These are phyloP conservation scores for Fraxinus baroniana DNA, from an alignment of 305 asterid species.

Conservation along the genomic window DNA sequence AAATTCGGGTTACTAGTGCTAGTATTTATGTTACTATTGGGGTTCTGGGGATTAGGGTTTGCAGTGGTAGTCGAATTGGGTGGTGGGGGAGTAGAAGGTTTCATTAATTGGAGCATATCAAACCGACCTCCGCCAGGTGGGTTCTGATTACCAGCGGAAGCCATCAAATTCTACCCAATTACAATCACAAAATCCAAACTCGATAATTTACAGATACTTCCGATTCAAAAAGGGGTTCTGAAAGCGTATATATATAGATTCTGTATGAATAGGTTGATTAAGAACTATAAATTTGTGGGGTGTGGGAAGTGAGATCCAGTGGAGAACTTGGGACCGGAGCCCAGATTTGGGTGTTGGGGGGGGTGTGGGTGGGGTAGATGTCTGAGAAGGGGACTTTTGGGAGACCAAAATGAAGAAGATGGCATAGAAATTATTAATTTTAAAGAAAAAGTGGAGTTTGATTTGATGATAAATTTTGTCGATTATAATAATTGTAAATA, in stretches of 20 bases:
- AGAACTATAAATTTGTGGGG: neutral
- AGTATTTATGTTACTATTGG: slow-evolving; percentile 16
- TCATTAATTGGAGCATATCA: slow-evolving; percentile 61
- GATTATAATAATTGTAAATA: slow-evolving; percentile 3
- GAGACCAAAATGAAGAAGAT: slow-evolving; percentile 2
- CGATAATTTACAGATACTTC: neutral
- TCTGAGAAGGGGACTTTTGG: neutral
- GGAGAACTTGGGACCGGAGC: neutral
- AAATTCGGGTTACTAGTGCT: slow-evolving; percentile 35
- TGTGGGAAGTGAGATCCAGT: neutral
- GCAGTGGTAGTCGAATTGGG: slow-evolving; percentile 23
- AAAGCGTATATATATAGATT: neutral
- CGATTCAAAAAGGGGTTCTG: neutral
- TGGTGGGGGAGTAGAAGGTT: slow-evolving; percentile 43
- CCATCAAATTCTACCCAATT: slow-evolving; percentile 32
- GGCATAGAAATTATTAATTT: neutral
- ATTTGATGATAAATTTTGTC: slow-evolving; percentile 2
- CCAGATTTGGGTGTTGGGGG: neutral
- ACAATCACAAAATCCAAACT: neutral
- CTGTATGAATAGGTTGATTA: slow-evolving; percentile 10
- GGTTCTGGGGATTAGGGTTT: slow-evolving; percentile 47
- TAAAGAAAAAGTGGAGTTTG: neutral
- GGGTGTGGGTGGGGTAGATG: neutral
- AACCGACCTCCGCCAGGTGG: slow-evolving; percentile 59
- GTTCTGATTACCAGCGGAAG: slow-evolving; percentile 61